Conservation (phyloP, 192 early-diverging fungal species). For the Coemansia sp. region DNA sequence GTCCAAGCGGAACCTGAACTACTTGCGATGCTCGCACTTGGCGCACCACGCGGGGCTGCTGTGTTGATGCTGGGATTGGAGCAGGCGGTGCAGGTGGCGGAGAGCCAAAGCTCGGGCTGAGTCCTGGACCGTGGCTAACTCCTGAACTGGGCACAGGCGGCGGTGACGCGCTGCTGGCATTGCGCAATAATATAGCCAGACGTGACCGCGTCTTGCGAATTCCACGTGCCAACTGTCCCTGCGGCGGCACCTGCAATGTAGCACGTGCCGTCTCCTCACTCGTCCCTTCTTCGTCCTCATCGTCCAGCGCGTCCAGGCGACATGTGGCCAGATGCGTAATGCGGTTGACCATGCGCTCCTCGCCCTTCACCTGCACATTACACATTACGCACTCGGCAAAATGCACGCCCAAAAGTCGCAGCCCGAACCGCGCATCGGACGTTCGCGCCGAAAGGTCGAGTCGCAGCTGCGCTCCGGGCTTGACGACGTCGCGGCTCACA, state of each 20-base stretch:
- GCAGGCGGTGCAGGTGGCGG: background rate
- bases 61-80: background rate
- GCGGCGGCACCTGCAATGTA: background rate
- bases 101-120: background rate
- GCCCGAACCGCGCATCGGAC: conserved; percentile 42
- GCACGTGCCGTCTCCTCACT: background rate
- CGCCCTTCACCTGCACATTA: conserved; percentile 44
- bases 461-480: conserved; percentile 34
- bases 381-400: conserved; percentile 47
- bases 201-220: conserved; percentile 39
- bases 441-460: conserved; percentile 37
- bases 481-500: conserved; percentile 39
- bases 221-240: conserved; percentile 12
- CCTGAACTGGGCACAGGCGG: background rate
- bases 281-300: background rate
- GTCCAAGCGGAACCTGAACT: conserved; percentile 30
- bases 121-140: background rate
- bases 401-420: conserved; percentile 35
- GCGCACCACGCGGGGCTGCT: conserved; percentile 15
- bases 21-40: conserved; percentile 43
- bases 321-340: conserved; percentile 29
- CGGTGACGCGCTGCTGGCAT: background rate
- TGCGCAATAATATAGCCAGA: conserved; percentile 28
- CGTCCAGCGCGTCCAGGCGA: conserved; percentile 29
- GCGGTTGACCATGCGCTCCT: conserved; percentile 42